Conservation (phyloP, 2,329 filamentous ascomycete species). For the Colletotrichum chrysophilum region DNA sequence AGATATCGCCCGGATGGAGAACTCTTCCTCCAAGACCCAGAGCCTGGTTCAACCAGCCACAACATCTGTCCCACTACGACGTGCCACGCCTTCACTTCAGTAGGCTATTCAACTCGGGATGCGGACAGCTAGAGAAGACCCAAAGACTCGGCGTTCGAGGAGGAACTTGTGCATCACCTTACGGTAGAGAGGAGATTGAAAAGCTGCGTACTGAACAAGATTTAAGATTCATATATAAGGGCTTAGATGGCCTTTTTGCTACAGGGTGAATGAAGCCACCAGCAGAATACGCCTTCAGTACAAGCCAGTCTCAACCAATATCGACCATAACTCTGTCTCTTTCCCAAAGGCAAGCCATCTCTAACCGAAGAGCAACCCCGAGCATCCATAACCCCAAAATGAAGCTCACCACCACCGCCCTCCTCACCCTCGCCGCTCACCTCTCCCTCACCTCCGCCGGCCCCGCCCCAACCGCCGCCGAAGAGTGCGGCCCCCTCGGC, state of each 20-base stretch:
- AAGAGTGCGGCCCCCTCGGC: background rate
- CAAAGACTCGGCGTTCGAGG: too few relatives aligned
- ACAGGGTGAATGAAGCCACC: background rate
- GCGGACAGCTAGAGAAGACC: too few relatives aligned
- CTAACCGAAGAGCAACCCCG: background rate
- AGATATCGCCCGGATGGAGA: background rate
- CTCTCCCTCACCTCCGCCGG: background rate
- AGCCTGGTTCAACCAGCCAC: background rate
- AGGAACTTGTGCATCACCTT: too few relatives aligned
- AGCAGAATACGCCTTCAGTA: background rate
- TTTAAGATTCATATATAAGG: rapidly evolving
- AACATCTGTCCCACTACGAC: too few relatives aligned
- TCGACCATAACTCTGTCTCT: background rate
- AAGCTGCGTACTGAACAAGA: background rate
- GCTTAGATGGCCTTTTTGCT: rapidly evolving
- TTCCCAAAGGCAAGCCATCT: background rate
- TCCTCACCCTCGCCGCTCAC: background rate
- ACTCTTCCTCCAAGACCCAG: background rate
- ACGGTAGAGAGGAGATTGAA: background rate
- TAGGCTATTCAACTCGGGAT: too few relatives aligned
- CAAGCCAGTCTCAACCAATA: background rate
- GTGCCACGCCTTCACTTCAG: too few relatives aligned
- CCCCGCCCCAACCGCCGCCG: background rate
- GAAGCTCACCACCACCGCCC: background rate
- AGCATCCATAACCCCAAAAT: background rate